phyloP scores from a whole-genome alignment of 2,329 filamentous ascomycete species.

The Balansia obtecta region DNA sequence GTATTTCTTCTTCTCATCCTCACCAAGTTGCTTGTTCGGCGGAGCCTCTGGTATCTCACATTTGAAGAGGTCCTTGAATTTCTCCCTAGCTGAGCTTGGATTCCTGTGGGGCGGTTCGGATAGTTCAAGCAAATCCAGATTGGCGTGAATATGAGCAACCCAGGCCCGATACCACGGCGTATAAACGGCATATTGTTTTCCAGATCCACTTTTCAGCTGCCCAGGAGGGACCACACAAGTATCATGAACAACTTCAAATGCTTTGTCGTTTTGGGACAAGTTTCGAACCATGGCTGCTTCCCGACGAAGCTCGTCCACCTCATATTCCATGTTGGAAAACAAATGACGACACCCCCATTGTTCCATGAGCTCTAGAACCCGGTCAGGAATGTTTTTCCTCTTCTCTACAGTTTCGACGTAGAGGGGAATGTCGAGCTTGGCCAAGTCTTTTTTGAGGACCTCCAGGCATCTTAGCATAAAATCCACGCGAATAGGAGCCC shows the following conservation, averaged over 20 bases:
- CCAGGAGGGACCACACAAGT: slow-evolving; percentile 74
- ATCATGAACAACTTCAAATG: slow-evolving; percentile 64
- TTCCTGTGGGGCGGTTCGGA: slow-evolving; percentile 35
- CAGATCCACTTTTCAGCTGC: slow-evolving; percentile 48
- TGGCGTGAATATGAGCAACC: slow-evolving; percentile 58
- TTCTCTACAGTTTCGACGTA: slow-evolving; percentile 60
- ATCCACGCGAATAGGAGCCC: slow-evolving; percentile 61
- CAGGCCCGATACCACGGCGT: slow-evolving; percentile 71
- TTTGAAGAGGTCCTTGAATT: slow-evolving; percentile 46
- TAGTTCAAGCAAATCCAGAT: slow-evolving; percentile 53
- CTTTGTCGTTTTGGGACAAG: slow-evolving; percentile 50
- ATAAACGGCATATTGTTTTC: slow-evolving; percentile 76
- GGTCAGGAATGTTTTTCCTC: slow-evolving; percentile 46
- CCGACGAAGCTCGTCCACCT: slow-evolving; percentile 76
- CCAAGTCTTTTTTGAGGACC: slow-evolving; percentile 53
- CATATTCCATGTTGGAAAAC: slow-evolving; percentile 80
- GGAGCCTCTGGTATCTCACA: slow-evolving; percentile 48
- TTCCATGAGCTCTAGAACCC: slow-evolving; percentile 52
- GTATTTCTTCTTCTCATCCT: slow-evolving; percentile 46
- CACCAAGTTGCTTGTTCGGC: slow-evolving; percentile 45
- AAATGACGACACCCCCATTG: slow-evolving; percentile 65
- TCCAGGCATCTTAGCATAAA: slow-evolving; percentile 64
- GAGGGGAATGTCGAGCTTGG: slow-evolving; percentile 62
- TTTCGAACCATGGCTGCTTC: slow-evolving; percentile 54
- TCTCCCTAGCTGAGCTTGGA: slow-evolving; percentile 22